Evolutionary conservation across 176 grass and related monocot genomes (phyloP).

Genomic region (Eragrostis nindensis): DNA sequence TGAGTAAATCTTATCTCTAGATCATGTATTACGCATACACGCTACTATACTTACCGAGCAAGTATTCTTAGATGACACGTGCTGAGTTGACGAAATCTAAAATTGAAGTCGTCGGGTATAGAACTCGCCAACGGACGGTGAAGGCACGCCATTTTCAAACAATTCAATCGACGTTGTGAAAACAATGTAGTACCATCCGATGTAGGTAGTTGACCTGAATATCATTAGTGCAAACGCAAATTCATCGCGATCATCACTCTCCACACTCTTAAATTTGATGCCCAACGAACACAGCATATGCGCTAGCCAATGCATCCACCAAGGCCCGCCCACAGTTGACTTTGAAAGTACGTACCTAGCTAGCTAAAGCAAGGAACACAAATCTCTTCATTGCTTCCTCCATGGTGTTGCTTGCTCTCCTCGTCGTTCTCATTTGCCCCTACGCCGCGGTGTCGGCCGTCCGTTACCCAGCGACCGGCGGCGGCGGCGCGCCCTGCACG

Average conservation of each 20-base stretch:
- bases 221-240: neutral
- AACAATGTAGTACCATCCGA: neutral
- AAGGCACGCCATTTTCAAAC: neutral
- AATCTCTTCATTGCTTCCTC: neutral
- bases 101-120: neutral
- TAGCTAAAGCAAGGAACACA: neutral
- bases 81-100: neutral
- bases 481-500: conserved; percentile 7
- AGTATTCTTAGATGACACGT: neutral
- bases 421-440: neutral
- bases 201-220: neutral
- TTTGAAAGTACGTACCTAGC: too few relatives aligned
- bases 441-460: neutral
- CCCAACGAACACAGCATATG: neutral
- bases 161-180: neutral
- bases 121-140: neutral
- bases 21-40: too few relatives aligned
- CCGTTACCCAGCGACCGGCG: neutral
- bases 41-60: too few relatives aligned
- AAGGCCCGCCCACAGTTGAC: too few relatives aligned
- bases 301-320: neutral
- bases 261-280: neutral
- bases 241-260: neutral
- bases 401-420: neutral
- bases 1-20: too few relatives aligned